A percentile compares a stretch with the other conserved stretches of the same genome.
Evolutionary conservation across 2,329 filamentous ascomycete species (phyloP).

Genomic region (Xylaria hypoxylon): DNA sequence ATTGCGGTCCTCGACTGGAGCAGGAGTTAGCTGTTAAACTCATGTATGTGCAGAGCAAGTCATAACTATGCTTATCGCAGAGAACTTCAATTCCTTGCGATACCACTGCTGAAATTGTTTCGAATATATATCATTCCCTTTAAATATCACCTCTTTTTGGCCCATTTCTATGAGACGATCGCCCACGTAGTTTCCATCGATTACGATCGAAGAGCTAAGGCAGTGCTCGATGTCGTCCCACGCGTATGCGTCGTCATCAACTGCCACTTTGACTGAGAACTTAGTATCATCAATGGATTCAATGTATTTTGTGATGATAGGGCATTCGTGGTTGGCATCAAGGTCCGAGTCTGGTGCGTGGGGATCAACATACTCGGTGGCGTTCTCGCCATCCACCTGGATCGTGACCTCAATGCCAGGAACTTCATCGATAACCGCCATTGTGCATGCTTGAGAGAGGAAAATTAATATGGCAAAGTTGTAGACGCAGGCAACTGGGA

Average conservation of each 20-base stretch:
- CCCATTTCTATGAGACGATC: no score
- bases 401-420: slow-evolving; percentile 25
- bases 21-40: neutral
- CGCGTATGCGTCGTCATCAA: slow-evolving; percentile 3
- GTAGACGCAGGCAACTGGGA: neutral
- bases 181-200: slow-evolving; percentile 12
- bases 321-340: neutral
- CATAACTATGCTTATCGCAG: slow-evolving; percentile 46
- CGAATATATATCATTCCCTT: neutral
- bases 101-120: slow-evolving; percentile 26
- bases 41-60: neutral
- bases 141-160: no score
- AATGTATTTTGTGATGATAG: slow-evolving; percentile 14
- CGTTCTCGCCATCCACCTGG: neutral
- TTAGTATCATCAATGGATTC: slow-evolving; percentile 18
- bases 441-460: neutral
- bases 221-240: neutral
- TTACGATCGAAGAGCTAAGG: fast-evolving
- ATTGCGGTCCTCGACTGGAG: slow-evolving; percentile 41
- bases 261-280: slow-evolving; percentile 6
- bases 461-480: neutral
- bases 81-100: slow-evolving; percentile 43
- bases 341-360: neutral
- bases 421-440: slow-evolving; percentile 18
- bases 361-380: slow-evolving; percentile 5